Base-by-base conservation (phyloP, 495 filamentous ascomycete species). In the Xylaria flabelliformis region DNA sequence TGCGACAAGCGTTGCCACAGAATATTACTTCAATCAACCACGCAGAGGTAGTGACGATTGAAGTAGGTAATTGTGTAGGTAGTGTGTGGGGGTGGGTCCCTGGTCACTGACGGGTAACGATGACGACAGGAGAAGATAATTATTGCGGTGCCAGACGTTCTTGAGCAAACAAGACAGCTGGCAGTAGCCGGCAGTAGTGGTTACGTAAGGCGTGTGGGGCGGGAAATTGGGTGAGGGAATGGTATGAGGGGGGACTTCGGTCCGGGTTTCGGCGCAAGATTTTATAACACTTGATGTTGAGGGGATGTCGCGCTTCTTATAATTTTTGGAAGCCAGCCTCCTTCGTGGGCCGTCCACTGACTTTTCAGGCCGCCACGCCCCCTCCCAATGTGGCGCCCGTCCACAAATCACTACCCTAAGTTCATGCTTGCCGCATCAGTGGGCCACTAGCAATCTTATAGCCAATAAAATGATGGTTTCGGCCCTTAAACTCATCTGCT, bases 271-370 rank as follows among this genome's bases (percentile, higher is more conserved):
- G 83, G 78, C 81, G 80, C 80, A 78, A 80, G 79, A 81, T 72
- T 76, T 79, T 78, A 77, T 81, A 84, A 82, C 78, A 78, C 71
- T 77, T 59, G 76, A 76, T 75, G 69, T 79, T 82, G 80, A 83
- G 80, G 84, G 84, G 82, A 80, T 80, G 79, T 76, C 71, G 70
- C 53, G 63, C 78, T 82, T 79, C 79, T 86, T 86, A 86, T 86
- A 86, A 80, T 85, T 83, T 82, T 84, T 75, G 63, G 74, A 67
- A 62, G 39, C 72, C 76, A 73, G 73, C 72, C 73, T 62, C 70
- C 72, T 66, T 76, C 76, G 76, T 76, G 72, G 74, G 39, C 71
- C 77, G 72, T 51, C 76, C 74, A 73, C 36, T 74, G 74, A 75
- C 74, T 66, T 72, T 75, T 79, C 64, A 71, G 73, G 74, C 72